Evolutionary conservation across 345 rosid species (phyloP).

Genomic region (Citrus sp.): DNA sequence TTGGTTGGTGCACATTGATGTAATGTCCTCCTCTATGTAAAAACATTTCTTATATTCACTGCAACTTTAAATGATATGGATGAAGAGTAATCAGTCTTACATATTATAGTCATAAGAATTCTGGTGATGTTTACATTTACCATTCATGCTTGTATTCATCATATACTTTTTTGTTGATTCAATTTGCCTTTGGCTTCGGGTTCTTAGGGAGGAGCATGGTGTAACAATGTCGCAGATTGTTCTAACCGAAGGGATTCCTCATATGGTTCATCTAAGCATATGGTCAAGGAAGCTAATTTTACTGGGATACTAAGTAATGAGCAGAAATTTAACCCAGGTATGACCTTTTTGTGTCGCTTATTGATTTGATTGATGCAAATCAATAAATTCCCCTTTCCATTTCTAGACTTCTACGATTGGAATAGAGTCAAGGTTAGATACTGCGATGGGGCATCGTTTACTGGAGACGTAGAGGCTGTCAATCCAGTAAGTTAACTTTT

Average conservation of each 20-base stretch:
- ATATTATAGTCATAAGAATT: not conserved
- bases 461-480: constrained; percentile 77
- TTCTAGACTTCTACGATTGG: constrained; percentile 81
- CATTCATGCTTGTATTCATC: not conserved
- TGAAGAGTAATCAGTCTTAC: not conserved
- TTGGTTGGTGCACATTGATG: constrained; percentile 90
- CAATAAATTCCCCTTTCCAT: constrained; percentile 1
- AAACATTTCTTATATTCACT: too few relatives aligned
- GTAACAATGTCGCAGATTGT: constrained; percentile 65
- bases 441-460: constrained; percentile 90
- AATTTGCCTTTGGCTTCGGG: not conserved
- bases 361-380: not conserved
- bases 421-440: constrained; percentile 84
- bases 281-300: constrained; percentile 59
- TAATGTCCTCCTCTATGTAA: constrained; percentile 8
- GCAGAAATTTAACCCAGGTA: constrained; percentile 69
- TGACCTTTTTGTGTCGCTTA: not conserved
- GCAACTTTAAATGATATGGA: too few relatives aligned
- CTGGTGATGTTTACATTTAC: not conserved
- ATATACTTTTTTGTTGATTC: not conserved
- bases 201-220: constrained; percentile 96
- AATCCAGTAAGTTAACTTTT: constrained; percentile 52
- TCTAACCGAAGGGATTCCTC: constrained; percentile 53
- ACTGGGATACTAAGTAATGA: constrained; percentile 73
- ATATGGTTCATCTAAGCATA: constrained; percentile 75